Evolutionary conservation across 129 eudicot genomes (phyloP).

Genomic region (Flaveria brownii): DNA sequence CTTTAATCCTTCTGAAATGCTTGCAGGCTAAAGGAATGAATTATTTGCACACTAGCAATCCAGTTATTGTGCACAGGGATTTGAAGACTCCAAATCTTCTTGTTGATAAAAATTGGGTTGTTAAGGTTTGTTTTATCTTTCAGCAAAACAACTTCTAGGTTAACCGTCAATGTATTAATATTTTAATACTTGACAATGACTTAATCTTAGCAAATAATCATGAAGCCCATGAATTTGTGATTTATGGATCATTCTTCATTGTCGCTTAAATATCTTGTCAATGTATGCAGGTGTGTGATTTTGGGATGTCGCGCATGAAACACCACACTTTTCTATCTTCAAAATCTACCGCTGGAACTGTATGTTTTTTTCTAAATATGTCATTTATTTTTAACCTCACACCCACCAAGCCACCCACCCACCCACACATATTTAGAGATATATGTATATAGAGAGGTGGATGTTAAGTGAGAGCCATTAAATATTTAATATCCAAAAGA

Average conservation of each 20-base stretch:
- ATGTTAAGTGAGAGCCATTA: background rate
- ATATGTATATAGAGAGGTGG: background rate
- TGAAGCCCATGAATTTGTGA: conserved; percentile 46
- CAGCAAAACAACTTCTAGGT: background rate
- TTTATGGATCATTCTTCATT: conserved; percentile 61
- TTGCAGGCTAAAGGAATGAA: conserved; percentile 95
- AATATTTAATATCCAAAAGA: background rate
- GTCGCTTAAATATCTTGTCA: background rate
- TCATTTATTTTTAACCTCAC: background rate
- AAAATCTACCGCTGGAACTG: conserved; percentile 94
- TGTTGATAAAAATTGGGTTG: conserved; percentile 96
- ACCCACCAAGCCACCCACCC: background rate
- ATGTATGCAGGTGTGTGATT: conserved; percentile 73
- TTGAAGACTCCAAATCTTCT: conserved; percentile 89
- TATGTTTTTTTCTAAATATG: conserved; percentile 35
- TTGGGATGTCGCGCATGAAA: conserved; percentile 93
- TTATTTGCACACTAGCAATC: conserved; percentile 84
- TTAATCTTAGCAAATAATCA: background rate
- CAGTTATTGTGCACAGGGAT: conserved; percentile 90
- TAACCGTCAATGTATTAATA: background rate
- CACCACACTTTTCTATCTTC: conserved; percentile 90
- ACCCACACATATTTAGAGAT: background rate
- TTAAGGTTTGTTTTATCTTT: conserved; percentile 52
- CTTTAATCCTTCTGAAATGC: background rate
- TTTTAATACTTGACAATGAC: background rate